phyloP scores from a whole-genome alignment of 1,284 basidiomycete genomes.

The Ustilago nuda region DNA sequence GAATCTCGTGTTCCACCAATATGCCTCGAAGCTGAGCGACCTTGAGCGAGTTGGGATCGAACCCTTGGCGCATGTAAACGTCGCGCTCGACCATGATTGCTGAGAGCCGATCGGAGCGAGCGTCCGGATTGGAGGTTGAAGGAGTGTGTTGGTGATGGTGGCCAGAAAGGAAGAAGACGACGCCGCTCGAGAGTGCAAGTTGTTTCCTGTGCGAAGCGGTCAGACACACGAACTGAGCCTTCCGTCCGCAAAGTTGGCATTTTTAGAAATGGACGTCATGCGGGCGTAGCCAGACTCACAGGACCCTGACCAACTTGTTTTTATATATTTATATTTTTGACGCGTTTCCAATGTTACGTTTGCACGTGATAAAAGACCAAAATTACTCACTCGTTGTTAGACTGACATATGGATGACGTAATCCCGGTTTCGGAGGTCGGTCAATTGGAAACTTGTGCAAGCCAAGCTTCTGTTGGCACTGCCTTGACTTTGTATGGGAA shows the following conservation, averaged over 20 bases:
- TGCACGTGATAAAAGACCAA: slow-evolving; percentile 19
- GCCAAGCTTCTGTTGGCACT: not conserved
- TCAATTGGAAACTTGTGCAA: slow-evolving; percentile 9
- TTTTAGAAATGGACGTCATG: slow-evolving; percentile 16
- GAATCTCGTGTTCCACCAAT: slow-evolving; percentile 83
- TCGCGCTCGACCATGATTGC: slow-evolving; percentile 43
- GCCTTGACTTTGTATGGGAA: not conserved
- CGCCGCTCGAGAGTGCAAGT: not conserved
- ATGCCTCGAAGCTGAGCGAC: slow-evolving; percentile 83
- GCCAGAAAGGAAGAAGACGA: slow-evolving; percentile 11
- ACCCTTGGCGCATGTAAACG: slow-evolving; percentile 83
- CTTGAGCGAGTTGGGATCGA: slow-evolving; percentile 82
- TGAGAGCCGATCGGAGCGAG: too few relatives aligned
- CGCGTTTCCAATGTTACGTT: slow-evolving; percentile 14
- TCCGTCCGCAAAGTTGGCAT: slow-evolving; percentile 15
- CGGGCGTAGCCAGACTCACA: not conserved
- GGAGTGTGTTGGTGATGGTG: slow-evolving; percentile 7
- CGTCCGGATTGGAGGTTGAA: not conserved
- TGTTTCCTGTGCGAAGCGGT: slow-evolving; percentile 1
- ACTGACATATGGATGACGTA: slow-evolving; percentile 19
- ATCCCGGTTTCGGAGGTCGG: slow-evolving; percentile 12
- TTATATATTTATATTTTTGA: not conserved
- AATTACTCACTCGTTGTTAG: not conserved
- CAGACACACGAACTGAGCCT: slow-evolving; percentile 7
- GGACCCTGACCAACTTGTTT: not conserved